phyloP scores from a whole-genome alignment of 371 early-diverging fungal genomes.

The Lichtheimia ramosa region DNA sequence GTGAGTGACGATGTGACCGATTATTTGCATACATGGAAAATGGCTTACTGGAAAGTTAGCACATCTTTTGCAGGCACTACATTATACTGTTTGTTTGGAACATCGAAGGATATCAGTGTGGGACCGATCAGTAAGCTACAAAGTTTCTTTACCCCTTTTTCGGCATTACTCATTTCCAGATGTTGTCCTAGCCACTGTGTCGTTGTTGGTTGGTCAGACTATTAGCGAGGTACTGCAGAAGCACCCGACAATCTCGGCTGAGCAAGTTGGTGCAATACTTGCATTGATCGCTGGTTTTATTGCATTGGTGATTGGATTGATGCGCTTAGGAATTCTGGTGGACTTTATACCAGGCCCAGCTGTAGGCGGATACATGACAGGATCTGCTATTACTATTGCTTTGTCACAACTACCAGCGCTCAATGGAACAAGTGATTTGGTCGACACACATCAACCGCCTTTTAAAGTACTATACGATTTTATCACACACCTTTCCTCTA shows the following conservation, averaged over 20 bases:
- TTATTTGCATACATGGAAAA: slow-evolving; percentile 1
- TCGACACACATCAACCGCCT: slow-evolving; percentile 54
- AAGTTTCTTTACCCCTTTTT: neutral
- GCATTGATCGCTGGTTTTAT: slow-evolving; percentile 62
- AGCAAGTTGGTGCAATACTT: slow-evolving; percentile 52
- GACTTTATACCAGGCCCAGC: slow-evolving; percentile 83
- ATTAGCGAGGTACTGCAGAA: slow-evolving; percentile 35
- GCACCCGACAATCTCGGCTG: slow-evolving; percentile 25
- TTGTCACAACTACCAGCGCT: slow-evolving; percentile 71
- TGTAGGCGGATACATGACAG: slow-evolving; percentile 75
- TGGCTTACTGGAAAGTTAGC: slow-evolving; percentile 9
- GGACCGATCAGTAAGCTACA: slow-evolving; percentile 66
- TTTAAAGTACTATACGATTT: slow-evolving; percentile 54
- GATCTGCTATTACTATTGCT: slow-evolving; percentile 73
- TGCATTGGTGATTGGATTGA: slow-evolving; percentile 61
- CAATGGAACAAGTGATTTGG: slow-evolving; percentile 62
- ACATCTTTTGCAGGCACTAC: slow-evolving; percentile 33
- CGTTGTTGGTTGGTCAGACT: slow-evolving; percentile 70
- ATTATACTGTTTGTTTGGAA: slow-evolving; percentile 70
- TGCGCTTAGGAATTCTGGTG: slow-evolving; percentile 78
- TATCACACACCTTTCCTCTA: slow-evolving; percentile 31
- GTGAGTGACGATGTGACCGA: slow-evolving; percentile 49
- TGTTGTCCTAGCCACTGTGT: slow-evolving; percentile 65
- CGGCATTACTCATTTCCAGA: neutral
- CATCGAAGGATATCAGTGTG: slow-evolving; percentile 83